Evolutionary conservation across 345 rosid genomes (phyloP), one percentile per base, ranked within the genome.

Genomic region (Salix viminalis): DNA sequence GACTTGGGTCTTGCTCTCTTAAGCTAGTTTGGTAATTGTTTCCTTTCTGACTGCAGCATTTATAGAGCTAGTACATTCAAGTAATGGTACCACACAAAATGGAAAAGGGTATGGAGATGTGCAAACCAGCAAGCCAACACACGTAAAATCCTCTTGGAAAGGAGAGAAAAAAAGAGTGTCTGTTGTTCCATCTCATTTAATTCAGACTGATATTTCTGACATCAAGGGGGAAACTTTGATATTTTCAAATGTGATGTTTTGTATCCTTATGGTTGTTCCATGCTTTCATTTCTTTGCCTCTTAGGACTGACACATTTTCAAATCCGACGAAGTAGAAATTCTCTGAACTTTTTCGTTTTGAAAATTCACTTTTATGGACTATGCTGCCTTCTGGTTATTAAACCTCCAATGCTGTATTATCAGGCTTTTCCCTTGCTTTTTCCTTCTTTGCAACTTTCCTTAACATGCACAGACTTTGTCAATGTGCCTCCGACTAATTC

Each of bases 61-160:
- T 86, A 80, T 91, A 71, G 98, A 91, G 81, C 78, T 93, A 46
- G 97, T 95, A 44, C 93, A 88, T 80, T 86, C 96, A 65, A 91
- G 94, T 87, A 93, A 95, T 62, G 99, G 99, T 84, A 93, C 93
- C 78, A 95, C 96, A 19, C 93, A 93, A 56, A 89, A 84, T 76
- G 90, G 80, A 30, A 80, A 82, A 67, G 94, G 89, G 61, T 56
- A 88, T 69, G 89, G 80, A 77, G 84, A 73, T 77, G 76, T 72
- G 74, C 87, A 61, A 56, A 83, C 77, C 32, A 69, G 70, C 71
- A 90, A 80, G 85, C 75, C 77, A 36, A 86, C 80, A 76, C 80
- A 50, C 36, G 37, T 7, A 78, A 88, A 77, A 84, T 74, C 82
- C n/a, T 79, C 91, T 64, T 88, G 69, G 70, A 85, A 82, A 83